A percentile compares a stretch with the other conserved stretches of the same genome.
Conservation (phyloP, 2,329 filamentous ascomycete genomes). For the Lecanicillium sp. region DNA sequence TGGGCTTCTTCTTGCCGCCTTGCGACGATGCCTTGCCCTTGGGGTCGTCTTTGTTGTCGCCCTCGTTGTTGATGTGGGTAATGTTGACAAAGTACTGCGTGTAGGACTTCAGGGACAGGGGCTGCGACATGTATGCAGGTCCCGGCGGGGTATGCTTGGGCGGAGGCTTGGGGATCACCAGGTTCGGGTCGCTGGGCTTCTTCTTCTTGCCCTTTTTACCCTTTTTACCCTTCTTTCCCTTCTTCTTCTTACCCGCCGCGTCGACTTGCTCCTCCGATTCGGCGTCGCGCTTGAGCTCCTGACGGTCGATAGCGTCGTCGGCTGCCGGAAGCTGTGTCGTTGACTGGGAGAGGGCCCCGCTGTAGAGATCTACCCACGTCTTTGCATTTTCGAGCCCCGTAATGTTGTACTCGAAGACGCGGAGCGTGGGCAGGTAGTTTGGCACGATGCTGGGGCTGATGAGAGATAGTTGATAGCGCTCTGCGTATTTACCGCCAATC, state of each 20-base stretch:
- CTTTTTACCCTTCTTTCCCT: conserved; percentile 35
- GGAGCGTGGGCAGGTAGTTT: conserved; percentile 81
- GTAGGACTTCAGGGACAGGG: conserved; percentile 70
- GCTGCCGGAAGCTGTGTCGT: conserved; percentile 20
- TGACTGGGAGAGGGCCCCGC: conserved; percentile 10
- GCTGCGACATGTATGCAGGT: conserved; percentile 82
- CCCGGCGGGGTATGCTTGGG: conserved; percentile 68
- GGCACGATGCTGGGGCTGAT: conserved; percentile 85
- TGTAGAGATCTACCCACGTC: conserved; percentile 34
- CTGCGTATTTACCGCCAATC: conserved; percentile 73
- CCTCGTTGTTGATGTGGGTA: conserved; percentile 73
- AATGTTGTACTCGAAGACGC: conserved; percentile 94
- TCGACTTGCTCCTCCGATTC: conserved; percentile 24
- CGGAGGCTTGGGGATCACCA: conserved; percentile 63
- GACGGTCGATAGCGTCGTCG: conserved; percentile 12
- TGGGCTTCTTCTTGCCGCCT: conserved; percentile 41
- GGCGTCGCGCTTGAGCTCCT: conserved; percentile 21
- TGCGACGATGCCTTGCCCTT: conserved; percentile 58
- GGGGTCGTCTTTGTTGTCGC: conserved; percentile 21
- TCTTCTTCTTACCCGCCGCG: conserved; percentile 16
- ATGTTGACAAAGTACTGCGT: conserved; percentile 92
- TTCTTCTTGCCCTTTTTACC: conserved; percentile 36
- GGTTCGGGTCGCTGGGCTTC: conserved; percentile 50
- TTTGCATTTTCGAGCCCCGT: conserved; percentile 57
- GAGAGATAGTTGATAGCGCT: conserved; percentile 75